Base-by-base conservation (phyloP, 75 land plant genomes). In the Cryptomeria japonica region DNA sequence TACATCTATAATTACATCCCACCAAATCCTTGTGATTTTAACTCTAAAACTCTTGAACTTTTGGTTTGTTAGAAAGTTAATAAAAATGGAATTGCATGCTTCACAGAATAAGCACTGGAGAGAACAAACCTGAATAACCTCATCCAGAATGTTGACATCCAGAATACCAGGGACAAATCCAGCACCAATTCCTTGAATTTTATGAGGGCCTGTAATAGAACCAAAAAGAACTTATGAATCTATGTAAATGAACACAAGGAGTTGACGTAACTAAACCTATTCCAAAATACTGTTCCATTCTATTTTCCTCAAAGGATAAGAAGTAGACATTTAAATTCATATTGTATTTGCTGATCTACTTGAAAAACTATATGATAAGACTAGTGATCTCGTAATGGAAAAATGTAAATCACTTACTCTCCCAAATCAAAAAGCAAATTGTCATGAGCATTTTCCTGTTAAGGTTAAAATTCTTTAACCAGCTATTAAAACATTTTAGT, bases 111-210 rank as follows among this genome's bases (percentile, higher is more conserved):
- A 75, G 84, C 44, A 82, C 28, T 25, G 39, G 5, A 13, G 61
- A 85, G 64, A 85, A 84, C 68, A 39, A 38, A 96, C 97, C 92
- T 96, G 94, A 64, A 97, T 80, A 78, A 97, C 93, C 93, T 96
- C 98, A 90, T 97, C 96, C 49, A 97, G 80, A 39, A 95, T 56
- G 83, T 87, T 83, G 16, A 93, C 92, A 72, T 96, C 95, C 90
- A 97, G 88, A 91, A 93, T 93, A 64, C 90, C 94, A 75, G 98
- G 97, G 78, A 97, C 90, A 88, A 97, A 95, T 83, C 98, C 98
- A 86, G 98, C 96, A 83, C 98, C 98, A 87, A 97, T 97, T 39
- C 98, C 98, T 92, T 97, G 98, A 70, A 97, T 97, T 88, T 96
- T 95, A 86, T 97, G 98, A 34, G 97, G 95, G 72, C 96, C 97